Percentiles rank a stretch among this genome's conserved stretches.
Evolutionary conservation across 257 asterid species (phyloP).

Genomic region (Craterostigma plantagineum): DNA sequence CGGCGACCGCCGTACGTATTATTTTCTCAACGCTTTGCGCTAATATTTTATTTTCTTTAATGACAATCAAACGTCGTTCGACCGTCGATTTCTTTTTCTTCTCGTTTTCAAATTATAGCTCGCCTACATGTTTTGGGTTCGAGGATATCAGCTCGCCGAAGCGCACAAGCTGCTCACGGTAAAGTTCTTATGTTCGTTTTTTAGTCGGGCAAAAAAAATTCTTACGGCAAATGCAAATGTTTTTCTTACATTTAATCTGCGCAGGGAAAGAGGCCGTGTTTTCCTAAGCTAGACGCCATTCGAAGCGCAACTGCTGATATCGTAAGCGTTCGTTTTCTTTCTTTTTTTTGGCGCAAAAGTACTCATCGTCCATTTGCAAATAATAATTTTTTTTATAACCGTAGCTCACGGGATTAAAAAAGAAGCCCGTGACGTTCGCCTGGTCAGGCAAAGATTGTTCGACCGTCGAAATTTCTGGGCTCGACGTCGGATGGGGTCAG

Average conservation of each 20-base stretch:
- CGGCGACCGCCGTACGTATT: conserved; percentile 63
- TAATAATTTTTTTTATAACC: conserved; percentile 10
- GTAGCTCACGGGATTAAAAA: conserved; percentile 60
- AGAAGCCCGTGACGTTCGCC: conserved; percentile 45
- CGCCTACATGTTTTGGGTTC: conserved; percentile 95
- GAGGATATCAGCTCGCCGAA: conserved; percentile 52
- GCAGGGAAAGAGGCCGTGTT: conserved; percentile 86
- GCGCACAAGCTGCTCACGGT: conserved; percentile 67
- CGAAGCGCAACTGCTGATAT: conserved; percentile 87
- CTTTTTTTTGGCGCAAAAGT: background rate
- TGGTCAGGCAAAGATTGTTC: conserved; percentile 39
- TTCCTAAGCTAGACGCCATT: conserved; percentile 76
- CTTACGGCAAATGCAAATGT: too few relatives aligned
- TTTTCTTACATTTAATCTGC: too few relatives aligned
- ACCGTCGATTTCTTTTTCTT: background rate
- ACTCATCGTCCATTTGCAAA: background rate
- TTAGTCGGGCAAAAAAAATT: too few relatives aligned
- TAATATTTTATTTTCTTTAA: conserved; percentile 1
- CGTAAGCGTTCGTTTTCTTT: conserved; percentile 31
- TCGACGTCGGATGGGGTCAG: conserved; percentile 99
- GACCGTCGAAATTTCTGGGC: conserved; percentile 74
- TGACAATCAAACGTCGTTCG: background rate
- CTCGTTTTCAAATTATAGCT: conserved; percentile 26
- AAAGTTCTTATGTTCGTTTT: conserved; percentile 12
- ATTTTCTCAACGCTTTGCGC: conserved; percentile 1